Base-by-base conservation (phyloP, 441 rosid genomes). In the Pelargonium fulgidum region DNA sequence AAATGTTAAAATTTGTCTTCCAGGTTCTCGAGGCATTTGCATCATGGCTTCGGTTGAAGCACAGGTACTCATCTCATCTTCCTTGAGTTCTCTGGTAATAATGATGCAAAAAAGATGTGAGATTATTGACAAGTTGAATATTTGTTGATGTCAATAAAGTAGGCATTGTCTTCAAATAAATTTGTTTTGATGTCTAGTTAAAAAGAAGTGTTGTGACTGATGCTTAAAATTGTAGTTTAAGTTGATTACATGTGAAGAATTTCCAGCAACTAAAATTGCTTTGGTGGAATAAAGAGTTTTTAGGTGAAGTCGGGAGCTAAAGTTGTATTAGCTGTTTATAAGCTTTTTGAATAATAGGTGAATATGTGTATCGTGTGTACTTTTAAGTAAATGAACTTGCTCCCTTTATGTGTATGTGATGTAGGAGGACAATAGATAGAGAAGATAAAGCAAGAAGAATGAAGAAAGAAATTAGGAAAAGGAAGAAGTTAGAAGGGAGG, bases 1-100 rank as follows among this genome's bases (percentile, higher is more conserved):
- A 62, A 41, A 62, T 11, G 41, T 26, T 26, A 4, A 26, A 24
- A 10, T 62, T 24, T 62, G 65, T 62, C 41, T n/a, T 26, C 73
- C 88, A 94, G 99, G 99, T 92, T 84, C 98, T 92, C n/a, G 97
- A 95, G 85, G 97, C 99, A 62, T 92, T 92, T 89, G 95, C 93
- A 62, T 89, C 98, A 72, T 95, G 98, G 99, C 93, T 92, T 75
- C 97, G 95, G 71, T 85, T 95, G 61, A 86, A 85, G 81, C 98
- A 88, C 71, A 86, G 91, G 99, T 94, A 87, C 70, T 83, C 50
- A 66, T 69, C 36, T 79, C 68, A 33, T 64, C 48, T 29, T 16
- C 7, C 1, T 33, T 63, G 3, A 36, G 19, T 64, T 39, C 39
- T 39, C 67, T 64, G 65, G 13, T 26, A 62, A 26, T 26, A 62